phyloP scores from a whole-genome alignment of 305 asterid genomes.

The Petunia hybrid region DNA sequence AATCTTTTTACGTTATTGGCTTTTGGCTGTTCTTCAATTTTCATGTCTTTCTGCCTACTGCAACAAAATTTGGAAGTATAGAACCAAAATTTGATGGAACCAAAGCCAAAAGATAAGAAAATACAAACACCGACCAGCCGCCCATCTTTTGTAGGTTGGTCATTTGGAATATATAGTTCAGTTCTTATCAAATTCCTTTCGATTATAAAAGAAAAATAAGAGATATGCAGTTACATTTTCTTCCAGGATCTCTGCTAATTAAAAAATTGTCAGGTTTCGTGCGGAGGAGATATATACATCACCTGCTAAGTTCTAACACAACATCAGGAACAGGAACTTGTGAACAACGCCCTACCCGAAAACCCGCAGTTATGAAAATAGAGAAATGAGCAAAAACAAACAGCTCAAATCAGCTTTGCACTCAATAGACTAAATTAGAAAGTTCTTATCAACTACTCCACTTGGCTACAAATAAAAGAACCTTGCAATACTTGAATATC shows the following conservation, averaged over 20 bases:
- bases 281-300: neutral
- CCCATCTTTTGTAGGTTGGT: neutral
- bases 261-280: neutral
- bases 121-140: neutral
- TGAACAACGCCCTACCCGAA: neutral
- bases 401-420: neutral
- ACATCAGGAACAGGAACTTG: neutral
- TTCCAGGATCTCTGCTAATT: neutral
- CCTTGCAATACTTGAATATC: neutral
- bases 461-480: slow-evolving; percentile 13
- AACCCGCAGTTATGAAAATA: neutral
- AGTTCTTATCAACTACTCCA: neutral
- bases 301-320: neutral
- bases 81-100: neutral
- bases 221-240: neutral
- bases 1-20: no score
- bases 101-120: neutral
- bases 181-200: neutral
- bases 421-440: neutral
- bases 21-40: neutral
- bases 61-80: neutral
- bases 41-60: neutral
- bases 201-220: neutral
- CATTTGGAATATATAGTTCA: neutral
- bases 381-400: neutral